A percentile compares a stretch with the other conserved stretches of the same genome.
Conservation (phyloP, 1,284 basidiomycete species). For the Puccinia novopanici region DNA sequence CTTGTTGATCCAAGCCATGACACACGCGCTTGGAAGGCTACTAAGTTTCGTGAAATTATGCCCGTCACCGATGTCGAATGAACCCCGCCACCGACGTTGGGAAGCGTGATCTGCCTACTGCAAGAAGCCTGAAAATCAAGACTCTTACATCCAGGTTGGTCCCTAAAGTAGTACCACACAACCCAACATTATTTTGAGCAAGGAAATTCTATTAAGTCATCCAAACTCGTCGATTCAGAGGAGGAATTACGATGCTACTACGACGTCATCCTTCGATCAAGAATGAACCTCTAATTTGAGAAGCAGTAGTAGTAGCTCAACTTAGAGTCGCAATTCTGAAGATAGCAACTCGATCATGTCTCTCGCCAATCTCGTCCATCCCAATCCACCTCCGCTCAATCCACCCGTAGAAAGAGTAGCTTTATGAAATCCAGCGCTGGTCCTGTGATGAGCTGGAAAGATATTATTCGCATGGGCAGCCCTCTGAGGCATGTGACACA, state of each 20-base stretch:
- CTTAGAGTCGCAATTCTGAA: neutral
- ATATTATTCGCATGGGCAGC: constrained; percentile 46
- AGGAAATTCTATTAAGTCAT: neutral
- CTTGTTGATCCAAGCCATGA: too few species aligned
- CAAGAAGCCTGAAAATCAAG: too few species aligned
- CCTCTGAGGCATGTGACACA: constrained; percentile 51
- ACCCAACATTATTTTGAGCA: neutral
- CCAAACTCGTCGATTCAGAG: constrained; percentile 14
- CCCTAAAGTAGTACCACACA: neutral
- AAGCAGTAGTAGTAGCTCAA: constrained; percentile 1
- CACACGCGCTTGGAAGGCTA: too few species aligned
- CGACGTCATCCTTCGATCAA: constrained; percentile 2
- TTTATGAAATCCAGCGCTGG: constrained; percentile 24
- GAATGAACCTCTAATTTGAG: neutral
- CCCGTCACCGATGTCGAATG: too few species aligned
- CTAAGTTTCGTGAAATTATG: too few species aligned
- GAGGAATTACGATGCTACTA: constrained; percentile 1
- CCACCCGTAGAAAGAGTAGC: constrained; percentile 41
- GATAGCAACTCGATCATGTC: constrained; percentile 12
- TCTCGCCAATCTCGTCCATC: neutral
- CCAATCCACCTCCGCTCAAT: constrained; percentile 13
- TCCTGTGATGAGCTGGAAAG: constrained; percentile 35
- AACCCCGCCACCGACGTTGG: too few species aligned
- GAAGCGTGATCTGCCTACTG: too few species aligned
- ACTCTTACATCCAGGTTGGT: too few species aligned